Conservation (phyloP, 805 yeast genomes). For the Nakazawaea siamensis region DNA sequence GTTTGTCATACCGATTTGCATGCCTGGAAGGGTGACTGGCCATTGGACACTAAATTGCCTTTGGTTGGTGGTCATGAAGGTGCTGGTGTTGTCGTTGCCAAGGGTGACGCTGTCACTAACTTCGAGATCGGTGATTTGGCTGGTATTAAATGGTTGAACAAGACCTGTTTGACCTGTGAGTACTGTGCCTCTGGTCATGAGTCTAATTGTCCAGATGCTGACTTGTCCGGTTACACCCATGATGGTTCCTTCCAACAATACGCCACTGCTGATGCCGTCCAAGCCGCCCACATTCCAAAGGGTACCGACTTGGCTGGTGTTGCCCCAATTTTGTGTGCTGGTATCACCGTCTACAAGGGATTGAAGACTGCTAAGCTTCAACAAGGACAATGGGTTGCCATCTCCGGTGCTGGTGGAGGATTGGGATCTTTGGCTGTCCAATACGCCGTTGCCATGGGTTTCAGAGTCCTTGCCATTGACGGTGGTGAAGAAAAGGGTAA, state of each 20-base stretch:
- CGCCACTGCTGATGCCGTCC: constrained; percentile 82
- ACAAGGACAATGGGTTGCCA: constrained; percentile 71
- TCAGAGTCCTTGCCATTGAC: constrained; percentile 63
- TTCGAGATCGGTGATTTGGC: constrained; percentile 76
- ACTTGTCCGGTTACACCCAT: constrained; percentile 78
- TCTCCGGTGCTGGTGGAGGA: constrained; percentile 79
- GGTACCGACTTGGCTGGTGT: constrained; percentile 67
- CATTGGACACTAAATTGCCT: constrained; percentile 64
- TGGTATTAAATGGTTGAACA: constrained; percentile 79
- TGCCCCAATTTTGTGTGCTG: constrained; percentile 86
- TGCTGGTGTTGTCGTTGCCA: constrained; percentile 78
- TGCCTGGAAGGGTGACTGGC: constrained; percentile 95
- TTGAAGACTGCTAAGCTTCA: constrained; percentile 65
- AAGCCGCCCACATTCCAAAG: constrained; percentile 73
- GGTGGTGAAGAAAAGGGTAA: constrained; percentile 58
- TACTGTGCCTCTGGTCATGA: constrained; percentile 60
- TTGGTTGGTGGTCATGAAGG: constrained; percentile 89
- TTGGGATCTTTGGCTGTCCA: constrained; percentile 69
- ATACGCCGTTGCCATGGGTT: constrained; percentile 73
- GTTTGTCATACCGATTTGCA: constrained; percentile 93
- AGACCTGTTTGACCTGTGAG: constrained; percentile 73
- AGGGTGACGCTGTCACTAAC: constrained; percentile 60
- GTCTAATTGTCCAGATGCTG: constrained; percentile 64
- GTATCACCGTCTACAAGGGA: constrained; percentile 88
- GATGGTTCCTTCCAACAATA: constrained; percentile 91